These are phyloP conservation scores for Zasmidium angulare DNA, from an alignment of 2,329 filamentous ascomycete genomes.

Conservation along the genomic window DNA sequence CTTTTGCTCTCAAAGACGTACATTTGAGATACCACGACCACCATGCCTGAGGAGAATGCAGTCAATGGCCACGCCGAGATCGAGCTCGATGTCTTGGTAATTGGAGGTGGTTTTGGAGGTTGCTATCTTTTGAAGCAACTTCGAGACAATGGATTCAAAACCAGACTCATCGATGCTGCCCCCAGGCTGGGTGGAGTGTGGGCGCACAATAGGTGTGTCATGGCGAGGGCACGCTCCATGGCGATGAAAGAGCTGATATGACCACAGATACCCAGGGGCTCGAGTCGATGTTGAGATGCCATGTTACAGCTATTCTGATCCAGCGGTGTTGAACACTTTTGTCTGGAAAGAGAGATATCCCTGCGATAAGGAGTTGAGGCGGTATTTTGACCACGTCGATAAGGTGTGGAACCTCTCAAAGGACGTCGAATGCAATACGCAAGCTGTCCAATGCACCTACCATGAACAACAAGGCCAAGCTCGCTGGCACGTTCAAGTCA, in stretches of 20 bases:
- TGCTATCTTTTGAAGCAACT: constrained; percentile 26
- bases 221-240: background rate
- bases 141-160: constrained; percentile 30
- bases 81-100: constrained; percentile 2
- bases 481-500: background rate
- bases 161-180: constrained; percentile 35
- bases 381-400: constrained; percentile 60
- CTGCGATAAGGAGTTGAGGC: constrained; percentile 43
- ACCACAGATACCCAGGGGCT: constrained; percentile 16
- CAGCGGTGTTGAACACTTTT: constrained; percentile 54
- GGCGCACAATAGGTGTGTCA: background rate
- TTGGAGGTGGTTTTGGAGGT: constrained; percentile 20
- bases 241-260: constrained; percentile 8
- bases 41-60: too few relatives aligned
- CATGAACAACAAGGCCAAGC: constrained; percentile 32
- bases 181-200: constrained; percentile 36
- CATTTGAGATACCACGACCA: too few relatives aligned
- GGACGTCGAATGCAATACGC: constrained; percentile 48
- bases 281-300: background rate
- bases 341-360: constrained; percentile 42
- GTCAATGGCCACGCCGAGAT: too few relatives aligned
- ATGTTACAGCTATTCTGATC: constrained; percentile 34
- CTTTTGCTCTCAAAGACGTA: too few relatives aligned
- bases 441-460: background rate
- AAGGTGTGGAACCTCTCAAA: constrained; percentile 56